Percentiles rank a stretch among this genome's conserved stretches.
Evolutionary conservation across 164 flowering plant genomes (phyloP).

Genomic region (Stephania japonica): DNA sequence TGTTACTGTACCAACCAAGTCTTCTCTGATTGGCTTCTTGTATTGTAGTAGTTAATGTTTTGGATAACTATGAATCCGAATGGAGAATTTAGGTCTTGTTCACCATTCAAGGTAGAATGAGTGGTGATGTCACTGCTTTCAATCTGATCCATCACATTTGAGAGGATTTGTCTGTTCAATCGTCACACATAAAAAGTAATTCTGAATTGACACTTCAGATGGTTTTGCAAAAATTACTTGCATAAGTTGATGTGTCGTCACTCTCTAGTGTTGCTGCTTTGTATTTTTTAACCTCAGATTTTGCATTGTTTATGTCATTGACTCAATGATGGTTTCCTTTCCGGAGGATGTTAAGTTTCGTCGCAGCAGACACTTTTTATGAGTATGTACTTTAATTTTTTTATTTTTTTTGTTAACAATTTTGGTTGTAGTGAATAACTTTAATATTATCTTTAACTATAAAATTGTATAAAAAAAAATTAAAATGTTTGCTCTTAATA

Average conservation of each 20-base stretch:
- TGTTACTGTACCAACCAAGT: not conserved
- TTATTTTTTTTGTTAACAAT: no score
- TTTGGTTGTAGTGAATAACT: no score
- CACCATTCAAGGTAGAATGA: not conserved
- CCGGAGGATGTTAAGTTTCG: no score
- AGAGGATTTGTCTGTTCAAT: not conserved
- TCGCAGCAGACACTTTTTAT: no score
- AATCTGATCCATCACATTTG: not conserved
- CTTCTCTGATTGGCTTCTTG: not conserved
- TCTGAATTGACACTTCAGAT: not conserved
- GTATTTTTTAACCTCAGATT: not conserved
- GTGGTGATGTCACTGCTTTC: not conserved
- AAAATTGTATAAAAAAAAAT: no score
- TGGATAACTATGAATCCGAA: constrained; percentile 11
- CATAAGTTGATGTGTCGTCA: not conserved
- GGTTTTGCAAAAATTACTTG: not conserved
- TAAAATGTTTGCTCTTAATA: no score
- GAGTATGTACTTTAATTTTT: no score
- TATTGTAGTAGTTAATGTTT: not conserved
- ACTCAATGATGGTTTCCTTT: no score
- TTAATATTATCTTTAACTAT: no score
- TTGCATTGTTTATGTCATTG: not conserved
- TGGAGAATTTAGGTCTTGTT: not conserved
- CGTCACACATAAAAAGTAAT: not conserved
- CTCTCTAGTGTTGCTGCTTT: not conserved